A percentile compares a stretch with the other conserved stretches of the same genome.
These are phyloP conservation scores for Aspergillus uvarum DNA, from an alignment of 2,329 filamentous ascomycete species.

Conservation along the genomic window DNA sequence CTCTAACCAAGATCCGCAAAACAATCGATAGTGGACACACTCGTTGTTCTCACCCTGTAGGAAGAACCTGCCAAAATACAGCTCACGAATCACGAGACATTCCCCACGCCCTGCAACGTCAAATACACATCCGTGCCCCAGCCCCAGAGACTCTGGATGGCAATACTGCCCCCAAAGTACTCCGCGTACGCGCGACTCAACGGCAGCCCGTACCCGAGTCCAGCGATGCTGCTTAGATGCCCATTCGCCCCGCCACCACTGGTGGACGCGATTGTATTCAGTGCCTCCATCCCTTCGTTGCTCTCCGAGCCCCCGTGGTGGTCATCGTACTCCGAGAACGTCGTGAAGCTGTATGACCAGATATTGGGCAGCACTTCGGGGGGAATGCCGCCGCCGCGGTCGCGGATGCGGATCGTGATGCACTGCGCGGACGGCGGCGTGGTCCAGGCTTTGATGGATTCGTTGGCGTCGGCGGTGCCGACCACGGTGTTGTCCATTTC, in stretches of 20 bases:
- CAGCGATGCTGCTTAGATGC: conserved; percentile 81
- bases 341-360: conserved; percentile 97
- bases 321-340: conserved; percentile 69
- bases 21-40: neutral
- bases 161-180: conserved; percentile 94
- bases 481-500: conserved; percentile 27
- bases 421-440: conserved; percentile 61
- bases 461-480: conserved; percentile 32
- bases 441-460: conserved; percentile 32
- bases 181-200: conserved; percentile 91
- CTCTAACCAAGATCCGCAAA: neutral
- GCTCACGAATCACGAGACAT: conserved; percentile 31
- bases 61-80: too few relatives aligned
- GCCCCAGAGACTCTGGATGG: conserved; percentile 90
- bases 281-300: conserved; percentile 59
- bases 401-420: conserved; percentile 91
- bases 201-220: conserved; percentile 88
- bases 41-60: too few relatives aligned
- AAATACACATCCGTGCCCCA: conserved; percentile 77
- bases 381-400: conserved; percentile 89
- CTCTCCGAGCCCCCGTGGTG: conserved; percentile 48
- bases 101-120: conserved; percentile 61
- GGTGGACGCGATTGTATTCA: conserved; percentile 70
- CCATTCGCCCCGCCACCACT: conserved; percentile 32
- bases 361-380: conserved; percentile 82